Evolutionary conservation across 1,139 yeast genomes (phyloP), one percentile per base, ranked within the genome.

Genomic region (Geotrichum phurueaensis): DNA sequence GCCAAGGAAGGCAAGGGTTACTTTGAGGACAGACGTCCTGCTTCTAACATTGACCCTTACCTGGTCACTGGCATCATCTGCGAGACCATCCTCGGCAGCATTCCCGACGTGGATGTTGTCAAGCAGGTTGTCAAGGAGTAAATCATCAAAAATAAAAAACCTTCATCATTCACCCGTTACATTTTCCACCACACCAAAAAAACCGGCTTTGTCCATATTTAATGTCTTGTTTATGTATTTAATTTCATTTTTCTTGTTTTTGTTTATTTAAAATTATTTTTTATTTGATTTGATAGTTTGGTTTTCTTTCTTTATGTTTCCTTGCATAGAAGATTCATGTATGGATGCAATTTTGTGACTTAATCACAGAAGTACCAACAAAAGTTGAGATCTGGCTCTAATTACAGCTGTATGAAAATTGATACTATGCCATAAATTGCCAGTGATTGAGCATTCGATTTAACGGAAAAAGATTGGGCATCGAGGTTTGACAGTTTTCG

Each of bases 11-110:
- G 97, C 65, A 90, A 78, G 79, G 99, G 99, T 66, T 94, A 94
- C 85, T 94, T 94, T 73, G 99, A 94, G 84, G 99, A 94, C 81
- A 90, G 99, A 84, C 91, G 99, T 82, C 99, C 98, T 65, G 99
- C 99, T 69, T 92, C 98, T 66, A 94, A 94, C 86, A 94, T 94
- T 72, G 99, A 94, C 78, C 98, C 99, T 70, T 94, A 94, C 82
- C 85, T 92, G 78, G 98, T 94, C 68, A 91, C 97, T 63, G 99
- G 98, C 82, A 91, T 94, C 74, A 89, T 94, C 87, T 89, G 89
- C 71, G 99, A 94, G 83, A 92, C 98, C 71, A 86, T 94, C 69
- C 89, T 95, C 78, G 98, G 98, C 76, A 84, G 96, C 63, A 89
- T 92, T 73, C 92, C 95, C 64, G 96, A 89, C 74, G 97, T 96